Percentiles rank a stretch among this genome's conserved stretches.
phyloP scores from a whole-genome alignment of 2,329 filamentous ascomycete genomes.

The Alternaria longipes region DNA sequence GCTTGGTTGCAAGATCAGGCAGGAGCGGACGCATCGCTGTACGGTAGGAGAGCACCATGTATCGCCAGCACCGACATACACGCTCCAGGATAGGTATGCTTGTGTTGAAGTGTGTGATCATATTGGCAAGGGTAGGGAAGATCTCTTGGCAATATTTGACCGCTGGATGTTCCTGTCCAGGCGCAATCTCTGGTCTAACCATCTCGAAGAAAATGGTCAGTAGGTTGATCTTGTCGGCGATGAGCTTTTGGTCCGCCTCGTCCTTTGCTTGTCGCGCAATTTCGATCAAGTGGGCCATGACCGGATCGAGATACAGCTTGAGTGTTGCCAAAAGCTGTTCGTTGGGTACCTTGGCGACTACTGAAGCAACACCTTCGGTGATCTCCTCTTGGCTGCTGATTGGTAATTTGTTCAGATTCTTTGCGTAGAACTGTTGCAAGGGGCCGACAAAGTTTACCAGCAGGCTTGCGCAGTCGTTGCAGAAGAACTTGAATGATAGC shows the following conservation, averaged over 20 bases:
- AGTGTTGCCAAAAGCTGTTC: constrained; percentile 83
- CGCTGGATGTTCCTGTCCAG: constrained; percentile 78
- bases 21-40: constrained; percentile 87
- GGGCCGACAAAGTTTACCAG: constrained; percentile 84
- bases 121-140: constrained; percentile 84
- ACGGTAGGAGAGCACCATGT: constrained; percentile 96
- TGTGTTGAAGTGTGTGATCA: constrained; percentile 85
- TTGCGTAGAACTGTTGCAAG: constrained; percentile 91
- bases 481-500: constrained; percentile 96
- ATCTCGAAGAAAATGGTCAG: constrained; percentile 89
- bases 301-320: constrained; percentile 91
- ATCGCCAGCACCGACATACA: constrained; percentile 93
- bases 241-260: constrained; percentile 81
- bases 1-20: constrained; percentile 84
- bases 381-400: constrained; percentile 91
- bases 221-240: constrained; percentile 93
- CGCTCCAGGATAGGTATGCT: constrained; percentile 92
- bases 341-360: constrained; percentile 85
- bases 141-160: constrained; percentile 97
- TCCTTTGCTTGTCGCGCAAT: constrained; percentile 87
- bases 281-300: constrained; percentile 83
- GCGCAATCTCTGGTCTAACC: constrained; percentile 77
- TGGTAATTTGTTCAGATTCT: constrained; percentile 85
- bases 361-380: constrained; percentile 92
- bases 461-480: constrained; percentile 89